Evolutionary conservation across 179 eudicot species (phyloP), one percentile per base, ranked within the genome.

Genomic region (Dionaea muscipula): DNA sequence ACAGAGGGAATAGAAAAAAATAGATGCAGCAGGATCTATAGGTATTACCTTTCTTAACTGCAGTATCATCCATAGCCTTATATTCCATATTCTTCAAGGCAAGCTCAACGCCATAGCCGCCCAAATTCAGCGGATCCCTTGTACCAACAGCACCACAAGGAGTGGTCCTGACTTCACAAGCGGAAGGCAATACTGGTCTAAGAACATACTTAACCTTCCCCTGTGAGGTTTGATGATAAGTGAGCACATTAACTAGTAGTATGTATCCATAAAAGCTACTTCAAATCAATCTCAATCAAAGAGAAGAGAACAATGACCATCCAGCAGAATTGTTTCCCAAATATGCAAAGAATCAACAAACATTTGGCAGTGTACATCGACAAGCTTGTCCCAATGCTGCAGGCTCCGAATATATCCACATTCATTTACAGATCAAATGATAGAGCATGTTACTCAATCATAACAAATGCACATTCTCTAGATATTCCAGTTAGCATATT

Each of bases 1-100:
- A 4, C 47, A 37, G 4, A 62, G 51, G 51, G 19, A 39, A 10
- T 48, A 38, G 15, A 36, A 53, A 24, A 2, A 19, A 13, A 20
- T 20, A 53, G 6, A 35, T 10, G 7, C 12, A 33, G 23, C 21
- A 10, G n/a, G n/a, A n/a, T n/a, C n/a, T n/a, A n/a, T n/a, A n/a
- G n/a, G n/a, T n/a, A n/a, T n/a, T 55, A 84, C 99, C 78, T 78
- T 87, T 88, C 64, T 75, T 84, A 37, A 87, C 72, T 28, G 74
- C 73, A 66, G 85, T 91, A 68, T 91, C 99, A 79, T 91, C 99
- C 93, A 91, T 91, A 65, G 99, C 99, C 68, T 91, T 91, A 59
- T 91, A 91, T 68, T 91, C 96, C 99, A 91, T 91, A 76, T 91
- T 87, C 76, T 91, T 91, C 78, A 91, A 65, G 56, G 99, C 99